A percentile compares a stretch with the other conserved stretches of the same genome.
Evolutionary conservation across 257 asterid species (phyloP).

Genomic region (Ballota nigra): DNA sequence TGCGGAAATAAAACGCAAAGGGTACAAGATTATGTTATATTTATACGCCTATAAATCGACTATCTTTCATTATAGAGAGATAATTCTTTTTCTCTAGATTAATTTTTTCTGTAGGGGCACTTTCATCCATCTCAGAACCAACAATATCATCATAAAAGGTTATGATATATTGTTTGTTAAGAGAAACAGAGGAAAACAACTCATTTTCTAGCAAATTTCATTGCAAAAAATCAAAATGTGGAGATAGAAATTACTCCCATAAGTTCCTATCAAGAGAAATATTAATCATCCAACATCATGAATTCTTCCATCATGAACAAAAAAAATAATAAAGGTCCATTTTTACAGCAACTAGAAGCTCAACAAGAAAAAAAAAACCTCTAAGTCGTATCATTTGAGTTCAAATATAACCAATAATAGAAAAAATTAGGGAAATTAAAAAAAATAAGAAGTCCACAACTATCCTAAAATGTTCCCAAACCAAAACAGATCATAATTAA

Average conservation of each 20-base stretch:
- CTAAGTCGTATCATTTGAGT: too few relatives aligned
- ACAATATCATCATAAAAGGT: background rate
- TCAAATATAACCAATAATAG: too few relatives aligned
- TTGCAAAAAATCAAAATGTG: background rate
- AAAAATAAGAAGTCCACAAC: too few relatives aligned
- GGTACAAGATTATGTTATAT: too few relatives aligned
- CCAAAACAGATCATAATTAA: background rate
- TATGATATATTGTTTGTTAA: background rate
- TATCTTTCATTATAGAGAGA: too few relatives aligned
- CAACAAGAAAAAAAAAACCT: background rate
- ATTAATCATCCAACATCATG: background rate
- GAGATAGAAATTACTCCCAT: too few relatives aligned
- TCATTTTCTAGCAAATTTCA: background rate
- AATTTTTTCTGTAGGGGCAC: background rate
- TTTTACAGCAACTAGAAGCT: background rate
- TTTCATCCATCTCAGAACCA: slow-evolving; percentile 32
- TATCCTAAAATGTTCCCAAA: background rate
- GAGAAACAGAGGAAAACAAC: background rate
- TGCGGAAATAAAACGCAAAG: too few relatives aligned
- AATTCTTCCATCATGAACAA: background rate
- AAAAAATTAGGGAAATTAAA: too few relatives aligned
- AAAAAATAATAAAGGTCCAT: background rate
- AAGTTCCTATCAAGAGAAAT: too few relatives aligned
- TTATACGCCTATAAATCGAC: too few relatives aligned
- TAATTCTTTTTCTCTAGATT: too few relatives aligned